Evolutionary conservation across 495 filamentous ascomycete species (phyloP).

Genomic region (Penicillium egyptiacum): DNA sequence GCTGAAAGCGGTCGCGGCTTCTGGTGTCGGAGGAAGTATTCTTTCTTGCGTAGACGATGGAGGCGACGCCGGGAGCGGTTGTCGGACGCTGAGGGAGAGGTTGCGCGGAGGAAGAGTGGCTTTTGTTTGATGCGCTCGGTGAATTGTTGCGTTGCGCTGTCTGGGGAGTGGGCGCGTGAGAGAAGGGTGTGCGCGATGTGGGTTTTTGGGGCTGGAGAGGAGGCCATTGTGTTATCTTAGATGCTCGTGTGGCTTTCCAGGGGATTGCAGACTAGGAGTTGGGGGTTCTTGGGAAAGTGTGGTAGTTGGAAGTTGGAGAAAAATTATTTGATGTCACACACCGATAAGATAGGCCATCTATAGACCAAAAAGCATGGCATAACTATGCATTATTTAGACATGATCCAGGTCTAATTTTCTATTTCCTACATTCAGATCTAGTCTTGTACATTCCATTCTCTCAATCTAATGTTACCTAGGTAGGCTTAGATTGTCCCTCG

Average conservation of each 20-base stretch:
- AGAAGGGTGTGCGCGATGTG: slow-evolving; percentile 70
- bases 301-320: slow-evolving; percentile 12
- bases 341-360: slow-evolving; percentile 23
- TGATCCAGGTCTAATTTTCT: neutral
- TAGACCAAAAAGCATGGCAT: slow-evolving; percentile 1
- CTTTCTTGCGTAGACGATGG: slow-evolving; percentile 54
- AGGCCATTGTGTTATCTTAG: slow-evolving; percentile 21
- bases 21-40: slow-evolving; percentile 55
- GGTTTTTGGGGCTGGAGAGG: slow-evolving; percentile 31
- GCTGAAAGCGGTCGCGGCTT: slow-evolving; percentile 80
- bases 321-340: slow-evolving; percentile 29
- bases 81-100: slow-evolving; percentile 60
- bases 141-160: slow-evolving; percentile 67
- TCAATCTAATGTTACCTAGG: neutral
- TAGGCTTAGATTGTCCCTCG: slow-evolving; percentile 12
- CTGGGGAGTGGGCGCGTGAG: slow-evolving; percentile 68
- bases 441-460: neutral
- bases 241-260: neutral
- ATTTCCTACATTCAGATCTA: neutral
- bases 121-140: slow-evolving; percentile 78
- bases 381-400: neutral
- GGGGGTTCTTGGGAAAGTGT: neutral
- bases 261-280: neutral
- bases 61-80: slow-evolving; percentile 65
- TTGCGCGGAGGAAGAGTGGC: slow-evolving; percentile 75